phyloP scores from a whole-genome alignment of 1,139 yeast genomes.

The Zygotorulaspora mrakii region DNA sequence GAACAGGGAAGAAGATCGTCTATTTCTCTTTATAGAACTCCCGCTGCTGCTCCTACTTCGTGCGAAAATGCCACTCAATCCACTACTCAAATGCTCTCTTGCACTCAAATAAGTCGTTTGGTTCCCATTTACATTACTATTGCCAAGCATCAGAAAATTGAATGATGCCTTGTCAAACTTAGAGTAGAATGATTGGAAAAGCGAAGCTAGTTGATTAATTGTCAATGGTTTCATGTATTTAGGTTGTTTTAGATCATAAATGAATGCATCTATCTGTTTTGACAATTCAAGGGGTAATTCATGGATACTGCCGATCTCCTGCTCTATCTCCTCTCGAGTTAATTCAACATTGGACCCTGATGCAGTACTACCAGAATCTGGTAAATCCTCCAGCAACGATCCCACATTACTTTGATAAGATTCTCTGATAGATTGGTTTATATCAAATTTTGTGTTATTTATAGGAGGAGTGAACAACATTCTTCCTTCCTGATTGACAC shows the following conservation, averaged over 20 bases:
- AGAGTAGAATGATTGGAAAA: conserved; percentile 52
- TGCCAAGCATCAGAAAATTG: conserved; percentile 21
- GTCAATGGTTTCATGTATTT: conserved; percentile 51
- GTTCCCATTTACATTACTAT: conserved; percentile 6
- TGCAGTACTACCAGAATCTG: conserved; percentile 8
- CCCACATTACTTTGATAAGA: conserved; percentile 24
- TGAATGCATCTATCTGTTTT: conserved; percentile 41
- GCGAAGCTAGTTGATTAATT: conserved; percentile 47
- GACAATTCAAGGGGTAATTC: conserved; percentile 39
- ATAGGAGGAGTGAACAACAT: conserved; percentile 35
- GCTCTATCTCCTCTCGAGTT: conserved; percentile 26
- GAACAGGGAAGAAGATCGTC: conserved; percentile 32
- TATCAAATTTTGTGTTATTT: conserved; percentile 28
- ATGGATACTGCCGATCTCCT: conserved; percentile 17
- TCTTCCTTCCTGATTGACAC: conserved; percentile 14
- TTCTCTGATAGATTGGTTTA: conserved; percentile 28
- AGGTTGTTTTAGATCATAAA: conserved; percentile 52
- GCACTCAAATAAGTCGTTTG: conserved; percentile 23
- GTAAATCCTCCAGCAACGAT: conserved; percentile 10
- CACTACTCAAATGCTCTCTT: conserved; percentile 33
- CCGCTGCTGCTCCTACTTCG: conserved; percentile 36
- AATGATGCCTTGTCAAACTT: conserved; percentile 32
- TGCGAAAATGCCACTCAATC: conserved; percentile 36
- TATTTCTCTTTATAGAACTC: conserved; percentile 20
- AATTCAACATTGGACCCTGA: conserved; percentile 11